Evolutionary conservation across 805 yeast genomes (phyloP).

Genomic region (Lipomyces yamanashiensis): DNA sequence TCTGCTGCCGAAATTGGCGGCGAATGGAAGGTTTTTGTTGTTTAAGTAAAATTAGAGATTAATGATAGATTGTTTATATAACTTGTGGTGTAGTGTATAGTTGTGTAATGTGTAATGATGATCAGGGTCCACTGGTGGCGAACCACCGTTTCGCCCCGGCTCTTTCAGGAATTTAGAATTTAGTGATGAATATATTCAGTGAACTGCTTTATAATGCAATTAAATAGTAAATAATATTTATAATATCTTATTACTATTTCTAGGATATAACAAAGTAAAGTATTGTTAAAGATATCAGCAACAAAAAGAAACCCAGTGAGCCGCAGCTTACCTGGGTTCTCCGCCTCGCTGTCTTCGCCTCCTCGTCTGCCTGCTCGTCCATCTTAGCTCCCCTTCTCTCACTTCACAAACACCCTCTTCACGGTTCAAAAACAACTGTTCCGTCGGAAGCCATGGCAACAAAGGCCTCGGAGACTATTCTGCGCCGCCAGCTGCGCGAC

Average conservation of each 20-base stretch:
- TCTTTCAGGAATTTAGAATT: not conserved
- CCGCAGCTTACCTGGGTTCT: too few species aligned
- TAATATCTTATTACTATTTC: too few species aligned
- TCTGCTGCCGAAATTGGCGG: constrained; percentile 59
- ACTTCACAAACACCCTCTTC: not conserved
- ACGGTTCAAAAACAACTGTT: not conserved
- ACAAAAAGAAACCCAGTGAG: too few species aligned
- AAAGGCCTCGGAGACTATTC: constrained; percentile 30
- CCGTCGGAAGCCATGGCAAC: constrained; percentile 18
- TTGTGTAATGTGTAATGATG: not conserved
- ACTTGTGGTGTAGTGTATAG: not conserved
- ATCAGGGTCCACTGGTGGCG: too few species aligned
- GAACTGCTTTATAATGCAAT: too few species aligned
- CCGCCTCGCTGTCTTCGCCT: too few species aligned
- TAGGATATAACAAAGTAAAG: too few species aligned
- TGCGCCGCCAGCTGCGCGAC: constrained; percentile 35
- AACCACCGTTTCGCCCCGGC: not conserved
- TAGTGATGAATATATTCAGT: too few species aligned
- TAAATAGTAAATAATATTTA: too few species aligned
- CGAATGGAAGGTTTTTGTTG: constrained; percentile 59
- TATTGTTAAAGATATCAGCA: not conserved
- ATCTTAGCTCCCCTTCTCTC: not conserved
- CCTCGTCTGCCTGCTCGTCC: too few species aligned
- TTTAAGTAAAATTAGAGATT: constrained; percentile 8
- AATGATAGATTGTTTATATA: not conserved